Evolutionary conservation across 768 basidiomycete genomes (phyloP).

Genomic region (Auricularia sp.): DNA sequence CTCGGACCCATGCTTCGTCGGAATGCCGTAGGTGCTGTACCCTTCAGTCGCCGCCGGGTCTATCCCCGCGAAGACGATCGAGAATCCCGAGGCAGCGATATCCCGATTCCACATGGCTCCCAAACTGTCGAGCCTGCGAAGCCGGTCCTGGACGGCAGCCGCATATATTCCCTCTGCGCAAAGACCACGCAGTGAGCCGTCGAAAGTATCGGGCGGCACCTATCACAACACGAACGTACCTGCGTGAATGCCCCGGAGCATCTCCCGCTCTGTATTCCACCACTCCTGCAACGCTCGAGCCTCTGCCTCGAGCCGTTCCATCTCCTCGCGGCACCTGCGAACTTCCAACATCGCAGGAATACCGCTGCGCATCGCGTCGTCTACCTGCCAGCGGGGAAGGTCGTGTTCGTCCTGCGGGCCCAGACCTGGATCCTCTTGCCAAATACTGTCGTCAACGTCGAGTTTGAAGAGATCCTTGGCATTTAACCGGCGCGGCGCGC

Average conservation of each 20-base stretch:
- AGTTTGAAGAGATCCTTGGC: not conserved
- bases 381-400: not conserved
- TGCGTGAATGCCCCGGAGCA: not conserved
- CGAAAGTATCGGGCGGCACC: no score
- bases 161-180: no score
- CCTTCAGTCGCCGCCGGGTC: no score
- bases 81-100: no score
- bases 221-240: no score
- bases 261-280: not conserved
- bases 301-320: not conserved
- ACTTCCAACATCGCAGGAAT: not conserved
- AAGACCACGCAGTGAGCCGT: no score
- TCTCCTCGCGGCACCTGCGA: not conserved
- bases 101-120: no score
- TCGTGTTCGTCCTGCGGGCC: not conserved
- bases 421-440: conserved; percentile 4
- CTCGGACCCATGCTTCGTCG: not conserved
- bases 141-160: no score
- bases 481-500: not conserved
- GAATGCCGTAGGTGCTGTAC: no score
- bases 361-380: not conserved
- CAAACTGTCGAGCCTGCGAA: no score
- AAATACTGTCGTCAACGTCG: not conserved
- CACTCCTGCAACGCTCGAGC: not conserved
- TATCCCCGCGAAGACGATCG: no score